Evolutionary conservation across 176 grass and related monocot genomes (phyloP), one percentile per base, ranked within the genome.

Genomic region (Hyparrhenia diplandra): DNA sequence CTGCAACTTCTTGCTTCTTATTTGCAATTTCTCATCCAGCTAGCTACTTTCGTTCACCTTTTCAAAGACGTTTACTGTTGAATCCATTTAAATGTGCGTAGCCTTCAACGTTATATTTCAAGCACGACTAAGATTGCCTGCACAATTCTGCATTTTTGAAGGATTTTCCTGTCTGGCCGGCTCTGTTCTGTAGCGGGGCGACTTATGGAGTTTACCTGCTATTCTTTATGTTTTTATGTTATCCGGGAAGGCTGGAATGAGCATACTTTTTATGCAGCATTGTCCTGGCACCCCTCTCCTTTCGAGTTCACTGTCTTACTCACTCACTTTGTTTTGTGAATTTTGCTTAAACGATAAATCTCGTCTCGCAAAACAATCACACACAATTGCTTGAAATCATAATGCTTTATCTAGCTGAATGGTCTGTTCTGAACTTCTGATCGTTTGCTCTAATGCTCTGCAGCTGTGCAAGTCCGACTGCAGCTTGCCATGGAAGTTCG

Each of bases 401-500:
- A 9, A 41, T 49, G 13, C 24, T 27, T 69, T 49, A n/a, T 39
- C 42, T 75, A 14, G 41, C 63, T 17, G 21, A 63, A 10, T 84
- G 34, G 32, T 64, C 64, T 77, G 37, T 66, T 64, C 29, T 8
- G 21, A 58, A 23, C 21, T 65, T 64, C 29, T 13, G n/a, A 59
- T 25, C 10, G 1, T 29, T 75, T 8, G 34, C 55, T 81, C 18
- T 24, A 41, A 43, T 70, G 75, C 37, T 74, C 6, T 72, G 88
- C 89, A 99, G 93, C 93, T 46, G 87, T 93, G 82, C 82, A 92
- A 79, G 76, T 70, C 39, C 77, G 96, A 75, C 82, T 99, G 72
- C 96, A 99, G 87, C 88, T 91, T 64, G 96, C 84, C 57, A 90
- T 91, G 84, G 96, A 99, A 76, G 96, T 99, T 71, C 81, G 96